Evolutionary conservation across 1,139 yeast genomes (phyloP).

Genomic region (Saccharomyces hybrid): DNA sequence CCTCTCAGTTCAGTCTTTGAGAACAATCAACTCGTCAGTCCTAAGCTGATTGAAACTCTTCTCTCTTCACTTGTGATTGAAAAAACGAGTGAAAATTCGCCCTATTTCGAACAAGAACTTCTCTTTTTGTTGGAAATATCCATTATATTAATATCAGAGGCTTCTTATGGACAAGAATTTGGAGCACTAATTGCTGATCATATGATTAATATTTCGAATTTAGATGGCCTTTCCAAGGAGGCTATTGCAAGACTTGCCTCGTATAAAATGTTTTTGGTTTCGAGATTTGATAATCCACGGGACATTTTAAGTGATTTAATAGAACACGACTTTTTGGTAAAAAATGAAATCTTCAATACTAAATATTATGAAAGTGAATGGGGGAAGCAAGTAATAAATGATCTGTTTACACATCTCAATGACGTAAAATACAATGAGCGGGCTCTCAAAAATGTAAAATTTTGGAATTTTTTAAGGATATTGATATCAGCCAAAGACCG

Average conservation of each 20-base stretch:
- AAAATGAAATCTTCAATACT: constrained; percentile 22
- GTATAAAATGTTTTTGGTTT: constrained; percentile 29
- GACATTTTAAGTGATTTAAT: constrained; percentile 6
- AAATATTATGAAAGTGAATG: constrained; percentile 31
- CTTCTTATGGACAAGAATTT: background rate
- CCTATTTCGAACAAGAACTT: constrained; percentile 4
- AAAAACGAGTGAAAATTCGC: constrained; percentile 2
- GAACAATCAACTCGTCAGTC: constrained; percentile 1
- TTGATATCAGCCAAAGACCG: constrained; percentile 50
- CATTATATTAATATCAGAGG: background rate
- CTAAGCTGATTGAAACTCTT: background rate
- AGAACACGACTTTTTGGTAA: constrained; percentile 23
- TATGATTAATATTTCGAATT: constrained; percentile 14
- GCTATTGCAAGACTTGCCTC: constrained; percentile 24
- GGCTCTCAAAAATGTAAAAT: constrained; percentile 42
- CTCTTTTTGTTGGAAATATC: constrained; percentile 3
- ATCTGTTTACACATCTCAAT: constrained; percentile 46
- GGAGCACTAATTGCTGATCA: constrained; percentile 2
- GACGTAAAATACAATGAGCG: constrained; percentile 39
- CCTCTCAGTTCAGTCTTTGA: constrained; percentile 3
- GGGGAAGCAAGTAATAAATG: constrained; percentile 47
- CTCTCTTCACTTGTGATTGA: background rate
- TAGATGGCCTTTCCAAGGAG: constrained; percentile 19
- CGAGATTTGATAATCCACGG: constrained; percentile 15
- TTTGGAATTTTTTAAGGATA: constrained; percentile 56